Evolutionary conservation across 106 monocot genomes (phyloP).

Genomic region (Phalaenopsis aphrodite): DNA sequence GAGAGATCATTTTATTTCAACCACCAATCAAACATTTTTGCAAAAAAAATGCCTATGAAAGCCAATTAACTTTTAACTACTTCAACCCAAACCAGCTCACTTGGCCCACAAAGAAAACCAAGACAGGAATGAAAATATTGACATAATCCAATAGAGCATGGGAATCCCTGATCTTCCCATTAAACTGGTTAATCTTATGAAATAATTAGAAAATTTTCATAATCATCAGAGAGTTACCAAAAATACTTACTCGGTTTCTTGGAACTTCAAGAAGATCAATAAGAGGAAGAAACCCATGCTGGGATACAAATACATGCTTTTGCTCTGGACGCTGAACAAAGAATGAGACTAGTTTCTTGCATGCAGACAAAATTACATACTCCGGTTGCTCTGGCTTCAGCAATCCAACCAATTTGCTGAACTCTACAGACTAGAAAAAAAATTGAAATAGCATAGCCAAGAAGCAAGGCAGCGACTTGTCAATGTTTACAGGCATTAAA

Average conservation of each 20-base stretch:
- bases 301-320: constrained; percentile 62
- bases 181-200: neutral
- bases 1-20: neutral
- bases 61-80: too few relatives aligned
- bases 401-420: constrained; percentile 53
- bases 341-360: constrained; percentile 57
- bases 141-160: neutral
- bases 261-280: constrained; percentile 87
- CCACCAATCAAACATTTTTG: neutral
- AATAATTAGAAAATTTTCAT: neutral
- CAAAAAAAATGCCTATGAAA: too few relatives aligned
- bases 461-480: neutral
- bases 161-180: neutral
- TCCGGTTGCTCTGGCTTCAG: constrained; percentile 59
- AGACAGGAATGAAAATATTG: neutral
- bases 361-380: constrained; percentile 51
- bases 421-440: constrained; percentile 40
- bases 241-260: constrained; percentile 54
- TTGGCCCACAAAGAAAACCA: neutral
- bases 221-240: neutral
- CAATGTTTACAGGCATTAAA: neutral
- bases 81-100: neutral
- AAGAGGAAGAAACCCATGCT: constrained; percentile 72
- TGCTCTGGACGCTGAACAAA: constrained; percentile 74
- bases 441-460: neutral